Evolutionary conservation across 768 basidiomycete genomes (phyloP), one percentile per base, ranked within the genome.

Genomic region (Tephrocybe sp.): DNA sequence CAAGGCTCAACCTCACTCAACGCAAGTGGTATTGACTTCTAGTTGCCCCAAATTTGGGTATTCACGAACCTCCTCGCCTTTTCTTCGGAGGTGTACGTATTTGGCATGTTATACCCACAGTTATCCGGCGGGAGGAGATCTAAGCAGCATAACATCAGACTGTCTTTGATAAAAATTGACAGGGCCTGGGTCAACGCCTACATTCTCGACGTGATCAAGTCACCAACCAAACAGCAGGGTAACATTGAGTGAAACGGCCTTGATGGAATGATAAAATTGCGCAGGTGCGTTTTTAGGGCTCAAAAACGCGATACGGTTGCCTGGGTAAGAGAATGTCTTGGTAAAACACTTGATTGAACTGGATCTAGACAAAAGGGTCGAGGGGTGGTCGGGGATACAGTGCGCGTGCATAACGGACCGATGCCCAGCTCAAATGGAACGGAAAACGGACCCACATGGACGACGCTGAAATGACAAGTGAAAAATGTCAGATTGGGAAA

Each of bases 331-430:
- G 17, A 36, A 11, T 20, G 41, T 5, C 14, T 14, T 16, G 36
- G 13, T 12, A 20, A 42, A 45, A 39, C 19, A 0, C 30, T 19
- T 33, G 30, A 32, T n/a, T 17, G 19, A 39, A 40, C 30, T 38
- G 40, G 38, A 45, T 19, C 12, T 23, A 22, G 12, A 16, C n/a
- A 8, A 2, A 16, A 41, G 32, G 42, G 42, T 51, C 36, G 26
- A 19, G 33, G 53, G 35, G 44, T 46, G 49, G n/a, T 45, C 31
- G 43, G 45, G 36, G 51, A 45, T 48, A 39, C 39, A 14, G 40
- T 10, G 8, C 19, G 11, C n/a, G n/a, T n/a, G n/a, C 16, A 46
- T 17, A 14, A 48, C 16, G 41, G 33, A 33, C 22, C 30, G 14
- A 39, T 39, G 23, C 22, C 45, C 26, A 33, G 34, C 34, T 53